Evolutionary conservation across 2,329 filamentous ascomycete genomes (phyloP).

Genomic region (Chalara sp.): DNA sequence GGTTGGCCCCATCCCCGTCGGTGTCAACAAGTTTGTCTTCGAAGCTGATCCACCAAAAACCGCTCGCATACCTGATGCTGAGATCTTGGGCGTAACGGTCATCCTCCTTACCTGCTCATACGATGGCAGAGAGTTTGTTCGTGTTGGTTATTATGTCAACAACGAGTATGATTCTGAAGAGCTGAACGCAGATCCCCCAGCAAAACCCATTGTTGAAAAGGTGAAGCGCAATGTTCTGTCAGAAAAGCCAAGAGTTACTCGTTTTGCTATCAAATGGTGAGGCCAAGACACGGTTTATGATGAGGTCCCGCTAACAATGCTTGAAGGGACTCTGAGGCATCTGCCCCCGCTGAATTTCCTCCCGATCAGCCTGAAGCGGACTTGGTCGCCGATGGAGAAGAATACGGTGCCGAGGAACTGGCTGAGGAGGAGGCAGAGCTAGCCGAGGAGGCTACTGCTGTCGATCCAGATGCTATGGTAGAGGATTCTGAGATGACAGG

Average conservation of each 20-base stretch:
- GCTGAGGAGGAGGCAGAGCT: constrained; percentile 66
- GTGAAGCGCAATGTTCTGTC: constrained; percentile 88
- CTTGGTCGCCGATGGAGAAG: constrained; percentile 72
- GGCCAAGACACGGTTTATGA: constrained; percentile 22
- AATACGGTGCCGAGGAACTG: constrained; percentile 86
- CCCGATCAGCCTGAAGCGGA: constrained; percentile 98
- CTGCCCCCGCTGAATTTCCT: constrained; percentile 90
- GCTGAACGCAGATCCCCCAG: constrained; percentile 79
- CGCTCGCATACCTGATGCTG: constrained; percentile 82
- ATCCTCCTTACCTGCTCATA: constrained; percentile 95
- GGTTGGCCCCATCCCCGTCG: constrained; percentile 93
- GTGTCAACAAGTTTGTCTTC: constrained; percentile 98
- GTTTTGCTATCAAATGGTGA: constrained; percentile 98
- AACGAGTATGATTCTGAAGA: constrained; percentile 96
- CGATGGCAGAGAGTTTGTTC: constrained; percentile 92
- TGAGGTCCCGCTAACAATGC: constrained; percentile 17
- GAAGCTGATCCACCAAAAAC: constrained; percentile 91
- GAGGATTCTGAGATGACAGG: constrained; percentile 75
- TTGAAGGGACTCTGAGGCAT: constrained; percentile 90
- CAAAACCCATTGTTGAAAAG: constrained; percentile 88
- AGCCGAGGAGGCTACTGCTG: constrained; percentile 43
- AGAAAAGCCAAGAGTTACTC: constrained; percentile 94
- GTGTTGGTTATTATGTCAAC: constrained; percentile 98
- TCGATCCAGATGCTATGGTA: constrained; percentile 36
- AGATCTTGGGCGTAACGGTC: constrained; percentile 95